Evolutionary conservation across 805 yeast genomes (phyloP).

Genomic region (Candida succiphila): DNA sequence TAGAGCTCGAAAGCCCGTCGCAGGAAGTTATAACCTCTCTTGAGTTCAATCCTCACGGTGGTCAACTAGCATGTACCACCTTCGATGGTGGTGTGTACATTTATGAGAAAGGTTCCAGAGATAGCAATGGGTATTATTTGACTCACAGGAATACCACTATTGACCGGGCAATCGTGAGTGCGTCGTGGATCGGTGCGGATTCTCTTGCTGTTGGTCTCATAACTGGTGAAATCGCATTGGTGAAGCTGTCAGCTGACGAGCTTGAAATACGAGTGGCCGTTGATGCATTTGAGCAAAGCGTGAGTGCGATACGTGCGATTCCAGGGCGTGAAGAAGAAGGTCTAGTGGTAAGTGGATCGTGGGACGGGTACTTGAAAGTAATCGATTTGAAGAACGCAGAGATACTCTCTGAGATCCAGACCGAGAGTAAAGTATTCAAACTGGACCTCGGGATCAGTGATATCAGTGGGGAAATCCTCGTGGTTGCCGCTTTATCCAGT

Average conservation of each 20-base stretch:
- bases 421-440: conserved; percentile 45
- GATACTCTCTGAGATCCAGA: conserved; percentile 7
- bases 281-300: background rate
- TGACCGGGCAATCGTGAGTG: background rate
- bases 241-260: too few species aligned
- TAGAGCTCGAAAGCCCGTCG: too few species aligned
- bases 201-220: background rate
- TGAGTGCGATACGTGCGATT: background rate
- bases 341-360: conserved; percentile 44
- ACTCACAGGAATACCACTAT: background rate
- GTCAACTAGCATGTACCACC: background rate
- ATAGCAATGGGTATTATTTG: background rate
- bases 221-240: background rate
- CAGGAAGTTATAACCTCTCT: conserved; percentile 2
- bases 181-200: background rate
- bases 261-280: too few species aligned
- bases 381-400: conserved; percentile 30
- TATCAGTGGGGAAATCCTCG: conserved; percentile 23
- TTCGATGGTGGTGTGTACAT: conserved; percentile 1
- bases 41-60: background rate
- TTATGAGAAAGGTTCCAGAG: background rate
- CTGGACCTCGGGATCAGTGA: too few species aligned
- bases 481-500: conserved; percentile 39
- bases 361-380: conserved; percentile 45
- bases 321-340: too few species aligned